A percentile compares a stretch with the other conserved stretches of the same genome.
Conservation (phyloP, 371 early-diverging fungal species). For the Vairimorpha ceranae region DNA sequence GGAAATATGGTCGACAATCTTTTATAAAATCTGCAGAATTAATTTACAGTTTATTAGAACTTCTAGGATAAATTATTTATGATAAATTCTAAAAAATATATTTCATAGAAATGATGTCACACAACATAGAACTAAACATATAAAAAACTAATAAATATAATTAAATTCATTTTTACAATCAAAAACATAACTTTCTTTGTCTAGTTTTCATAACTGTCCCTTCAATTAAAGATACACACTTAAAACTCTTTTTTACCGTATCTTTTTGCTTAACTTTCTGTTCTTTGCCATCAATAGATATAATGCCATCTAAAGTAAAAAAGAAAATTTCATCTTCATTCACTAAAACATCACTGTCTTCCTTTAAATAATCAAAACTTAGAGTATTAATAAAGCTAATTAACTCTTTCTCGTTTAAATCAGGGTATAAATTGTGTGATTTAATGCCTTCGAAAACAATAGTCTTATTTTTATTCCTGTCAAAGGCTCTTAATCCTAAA, state of each 20-base stretch:
- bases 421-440: slow-evolving; percentile 21
- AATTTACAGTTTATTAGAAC: too few relatives aligned
- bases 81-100: too few relatives aligned
- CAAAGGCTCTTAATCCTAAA: slow-evolving; percentile 48
- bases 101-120: too few relatives aligned
- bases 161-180: too few relatives aligned
- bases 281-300: background rate
- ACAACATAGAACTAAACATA: too few relatives aligned
- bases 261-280: slow-evolving; percentile 10
- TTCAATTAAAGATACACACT: slow-evolving; percentile 5
- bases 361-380: slow-evolving; percentile 23
- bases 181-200: background rate
- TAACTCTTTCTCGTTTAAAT: slow-evolving; percentile 29
- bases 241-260: background rate
- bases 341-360: slow-evolving; percentile 1
- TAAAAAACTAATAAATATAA: too few relatives aligned
- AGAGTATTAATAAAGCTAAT: slow-evolving; percentile 15
- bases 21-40: too few relatives aligned
- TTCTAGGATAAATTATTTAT: too few relatives aligned
- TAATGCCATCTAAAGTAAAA: slow-evolving; percentile 10
- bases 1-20: too few relatives aligned
- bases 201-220: slow-evolving; percentile 1
- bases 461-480: slow-evolving; percentile 43
- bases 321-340: slow-evolving; percentile 20
- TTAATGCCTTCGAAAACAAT: slow-evolving; percentile 30